phyloP scores from a whole-genome alignment of 352 stramenopile species.

The Phytophthora colocasiae region DNA sequence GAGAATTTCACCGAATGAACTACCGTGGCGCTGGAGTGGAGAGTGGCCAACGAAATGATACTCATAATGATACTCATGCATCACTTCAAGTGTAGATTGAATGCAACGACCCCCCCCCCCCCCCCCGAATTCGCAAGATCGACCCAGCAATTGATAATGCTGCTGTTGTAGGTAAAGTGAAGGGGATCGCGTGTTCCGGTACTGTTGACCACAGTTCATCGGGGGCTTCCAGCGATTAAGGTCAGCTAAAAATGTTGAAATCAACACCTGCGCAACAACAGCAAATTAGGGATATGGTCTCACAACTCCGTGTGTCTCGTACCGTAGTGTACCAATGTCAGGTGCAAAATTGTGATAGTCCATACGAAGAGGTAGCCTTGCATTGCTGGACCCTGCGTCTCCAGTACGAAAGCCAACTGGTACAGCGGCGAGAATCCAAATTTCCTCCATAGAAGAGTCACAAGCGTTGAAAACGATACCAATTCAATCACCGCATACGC shows the following conservation, averaged over 20 bases:
- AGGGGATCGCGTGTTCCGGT: too few relatives aligned
- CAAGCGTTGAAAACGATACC: constrained; percentile 16
- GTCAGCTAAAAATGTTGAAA: constrained; percentile 8
- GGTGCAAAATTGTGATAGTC: constrained; percentile 25
- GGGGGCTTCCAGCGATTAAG: too few relatives aligned
- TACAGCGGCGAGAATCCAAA: constrained; percentile 35
- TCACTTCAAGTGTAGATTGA: too few relatives aligned
- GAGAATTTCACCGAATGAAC: not conserved
- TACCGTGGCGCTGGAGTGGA: not conserved
- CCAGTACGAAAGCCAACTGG: constrained; percentile 45
- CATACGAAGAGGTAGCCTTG: constrained; percentile 28
- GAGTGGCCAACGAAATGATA: not conserved
- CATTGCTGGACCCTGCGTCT: constrained; percentile 29
- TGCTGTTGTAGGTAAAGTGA: too few relatives aligned
- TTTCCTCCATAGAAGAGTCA: constrained; percentile 14
- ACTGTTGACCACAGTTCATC: too few relatives aligned
- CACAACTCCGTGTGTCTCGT: not conserved
- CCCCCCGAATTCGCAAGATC: too few relatives aligned
- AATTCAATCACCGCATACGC: constrained; percentile 24
- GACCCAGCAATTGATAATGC: too few relatives aligned
- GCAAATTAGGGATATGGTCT: not conserved
- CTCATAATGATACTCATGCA: too few relatives aligned
- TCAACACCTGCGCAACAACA: constrained; percentile 8
- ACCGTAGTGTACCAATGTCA: constrained; percentile 36
- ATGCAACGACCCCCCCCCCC: too few relatives aligned